These are phyloP conservation scores for Dactylellina cionopaga DNA, from an alignment of 2,329 filamentous ascomycete genomes.

Conservation along the genomic window DNA sequence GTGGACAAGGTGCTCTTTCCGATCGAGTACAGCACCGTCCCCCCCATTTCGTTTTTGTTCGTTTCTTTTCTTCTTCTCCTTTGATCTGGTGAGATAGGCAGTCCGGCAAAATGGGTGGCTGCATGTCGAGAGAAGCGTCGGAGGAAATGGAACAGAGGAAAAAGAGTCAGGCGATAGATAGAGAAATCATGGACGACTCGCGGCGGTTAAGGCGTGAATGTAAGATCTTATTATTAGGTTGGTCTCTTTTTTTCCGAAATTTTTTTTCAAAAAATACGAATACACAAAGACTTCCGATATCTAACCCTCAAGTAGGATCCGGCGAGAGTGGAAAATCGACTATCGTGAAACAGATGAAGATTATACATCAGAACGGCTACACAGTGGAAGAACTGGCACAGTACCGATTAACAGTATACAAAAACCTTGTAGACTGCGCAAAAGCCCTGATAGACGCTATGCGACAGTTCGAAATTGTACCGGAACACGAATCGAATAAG, in stretches of 20 bases:
- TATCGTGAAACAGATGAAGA: slow-evolving; percentile 99
- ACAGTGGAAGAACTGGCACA: slow-evolving; percentile 91
- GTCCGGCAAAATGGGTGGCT: slow-evolving; percentile 80
- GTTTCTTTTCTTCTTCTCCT: slow-evolving; percentile 22
- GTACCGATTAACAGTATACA: slow-evolving; percentile 96
- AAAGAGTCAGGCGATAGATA: slow-evolving; percentile 94
- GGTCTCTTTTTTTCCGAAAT: slow-evolving; percentile 57
- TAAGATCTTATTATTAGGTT: slow-evolving; percentile 97
- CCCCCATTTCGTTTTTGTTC: slow-evolving; percentile 14
- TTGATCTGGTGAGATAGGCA: slow-evolving; percentile 26
- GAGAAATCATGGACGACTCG: slow-evolving; percentile 91
- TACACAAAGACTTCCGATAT: slow-evolving; percentile 1
- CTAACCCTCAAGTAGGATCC: slow-evolving; percentile 72
- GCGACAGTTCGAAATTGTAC: slow-evolving; percentile 87
- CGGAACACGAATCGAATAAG: slow-evolving; percentile 60
- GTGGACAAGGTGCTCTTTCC: slow-evolving; percentile 4
- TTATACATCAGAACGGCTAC: slow-evolving; percentile 98
- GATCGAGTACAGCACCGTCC: slow-evolving; percentile 33
- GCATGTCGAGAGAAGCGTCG: slow-evolving; percentile 82
- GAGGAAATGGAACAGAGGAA: slow-evolving; percentile 94
- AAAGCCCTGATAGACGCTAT: slow-evolving; percentile 92
- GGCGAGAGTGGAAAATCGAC: slow-evolving; percentile 99
- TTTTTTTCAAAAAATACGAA: background rate
- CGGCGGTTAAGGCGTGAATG: slow-evolving; percentile 93
- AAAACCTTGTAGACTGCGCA: slow-evolving; percentile 96